These are phyloP conservation scores for Amoebophrya sp. DNA, from an alignment of 169 alveolate genomes.

Conservation along the genomic window DNA sequence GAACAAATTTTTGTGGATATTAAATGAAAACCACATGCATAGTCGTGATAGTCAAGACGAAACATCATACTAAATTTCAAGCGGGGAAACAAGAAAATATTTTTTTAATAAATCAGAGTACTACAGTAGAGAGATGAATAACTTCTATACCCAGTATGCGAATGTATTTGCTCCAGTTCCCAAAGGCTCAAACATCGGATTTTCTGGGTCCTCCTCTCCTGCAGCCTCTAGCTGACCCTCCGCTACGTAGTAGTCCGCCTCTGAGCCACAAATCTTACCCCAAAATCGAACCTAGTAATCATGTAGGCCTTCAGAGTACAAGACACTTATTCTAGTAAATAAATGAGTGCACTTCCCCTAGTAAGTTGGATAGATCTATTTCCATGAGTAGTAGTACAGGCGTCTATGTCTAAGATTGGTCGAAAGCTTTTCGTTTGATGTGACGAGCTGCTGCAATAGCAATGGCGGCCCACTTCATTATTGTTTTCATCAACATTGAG, in stretches of 20 bases:
- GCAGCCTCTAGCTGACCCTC: not conserved
- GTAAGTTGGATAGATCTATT: not conserved
- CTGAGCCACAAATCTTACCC: not conserved
- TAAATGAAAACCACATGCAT: too few relatives aligned
- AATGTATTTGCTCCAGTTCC: not conserved
- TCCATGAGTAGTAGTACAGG: not conserved
- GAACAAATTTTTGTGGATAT: too few relatives aligned
- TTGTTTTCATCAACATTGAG: not conserved
- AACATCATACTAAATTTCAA: too few relatives aligned
- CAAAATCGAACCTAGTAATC: not conserved
- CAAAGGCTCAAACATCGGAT: not conserved
- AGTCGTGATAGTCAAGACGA: too few relatives aligned
- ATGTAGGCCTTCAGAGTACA: too few relatives aligned
- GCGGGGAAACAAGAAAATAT: not conserved
- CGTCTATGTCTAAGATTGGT: not conserved
- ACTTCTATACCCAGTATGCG: slow-evolving; percentile 19
- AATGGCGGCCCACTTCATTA: too few relatives aligned
- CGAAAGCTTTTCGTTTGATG: too few relatives aligned
- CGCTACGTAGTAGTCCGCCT: not conserved
- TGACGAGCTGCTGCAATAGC: too few relatives aligned
- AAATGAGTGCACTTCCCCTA: not conserved
- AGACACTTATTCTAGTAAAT: too few relatives aligned
- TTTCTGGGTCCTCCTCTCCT: slow-evolving; percentile 16
- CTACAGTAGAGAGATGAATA: too few relatives aligned
- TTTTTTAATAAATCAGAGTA: too few relatives aligned